Evolutionary conservation across 306 rosid species (phyloP).

Genomic region (Cucumis melo): DNA sequence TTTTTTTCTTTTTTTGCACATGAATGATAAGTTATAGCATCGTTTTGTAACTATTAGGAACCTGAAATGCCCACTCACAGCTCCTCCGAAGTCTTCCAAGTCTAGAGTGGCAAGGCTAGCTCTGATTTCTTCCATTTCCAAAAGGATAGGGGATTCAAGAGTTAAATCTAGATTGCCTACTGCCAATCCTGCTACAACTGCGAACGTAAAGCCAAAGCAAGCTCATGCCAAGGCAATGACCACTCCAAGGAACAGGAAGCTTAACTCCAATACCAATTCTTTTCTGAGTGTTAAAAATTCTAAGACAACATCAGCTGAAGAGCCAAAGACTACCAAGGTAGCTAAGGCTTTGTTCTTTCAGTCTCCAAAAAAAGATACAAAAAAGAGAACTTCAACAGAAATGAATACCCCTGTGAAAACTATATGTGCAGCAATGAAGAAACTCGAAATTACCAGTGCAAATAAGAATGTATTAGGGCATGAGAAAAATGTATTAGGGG

Average conservation of each 20-base stretch:
- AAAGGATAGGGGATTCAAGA: conserved; percentile 21
- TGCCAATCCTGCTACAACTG: conserved; percentile 40
- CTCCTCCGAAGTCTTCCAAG: conserved; percentile 60
- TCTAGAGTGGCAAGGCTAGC: conserved; percentile 65
- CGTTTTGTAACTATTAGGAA: conserved; percentile 22
- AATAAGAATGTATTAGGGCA: conserved; percentile 37
- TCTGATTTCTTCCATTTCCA: conserved; percentile 49
- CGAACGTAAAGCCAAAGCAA: conserved; percentile 46
- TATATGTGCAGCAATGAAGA: conserved; percentile 61
- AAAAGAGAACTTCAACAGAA: conserved; percentile 30
- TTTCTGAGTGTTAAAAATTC: conserved; percentile 67
- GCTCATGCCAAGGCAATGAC: conserved; percentile 49
- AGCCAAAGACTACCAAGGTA: conserved; percentile 41
- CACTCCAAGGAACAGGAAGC: conserved; percentile 66
- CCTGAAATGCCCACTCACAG: conserved; percentile 70
- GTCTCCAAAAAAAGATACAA: conserved; percentile 58
- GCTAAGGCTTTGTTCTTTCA: conserved; percentile 60
- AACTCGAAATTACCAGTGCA: conserved; percentile 44
- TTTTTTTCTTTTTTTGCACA: background rate
- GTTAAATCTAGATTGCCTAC: conserved; percentile 29
- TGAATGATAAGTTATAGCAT: background rate
- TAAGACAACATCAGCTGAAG: conserved; percentile 26
- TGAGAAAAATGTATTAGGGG: conserved; percentile 33
- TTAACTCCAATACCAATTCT: conserved; percentile 32
- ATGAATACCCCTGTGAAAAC: conserved; percentile 38